phyloP scores from a whole-genome alignment of 1,284 basidiomycete species.

The Boletellus deceptivus region DNA sequence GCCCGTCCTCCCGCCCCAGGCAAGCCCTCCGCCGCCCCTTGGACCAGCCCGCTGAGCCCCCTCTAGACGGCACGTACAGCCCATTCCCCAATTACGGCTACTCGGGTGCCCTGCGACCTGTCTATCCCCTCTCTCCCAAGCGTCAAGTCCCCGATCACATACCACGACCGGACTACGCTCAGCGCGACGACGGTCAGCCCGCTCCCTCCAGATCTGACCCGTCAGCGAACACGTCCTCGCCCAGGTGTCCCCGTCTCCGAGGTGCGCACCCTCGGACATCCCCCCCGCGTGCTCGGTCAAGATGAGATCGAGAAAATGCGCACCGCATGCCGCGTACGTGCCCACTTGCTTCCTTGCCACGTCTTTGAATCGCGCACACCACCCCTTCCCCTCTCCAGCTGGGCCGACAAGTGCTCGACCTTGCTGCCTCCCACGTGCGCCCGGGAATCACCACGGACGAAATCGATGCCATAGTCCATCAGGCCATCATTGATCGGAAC shows the following conservation, averaged over 20 bases:
- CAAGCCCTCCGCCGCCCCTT: slow-evolving; percentile 5
- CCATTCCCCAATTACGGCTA: slow-evolving; percentile 69
- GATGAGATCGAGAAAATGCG: slow-evolving; percentile 82
- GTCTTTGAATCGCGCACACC: background rate
- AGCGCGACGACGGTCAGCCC: slow-evolving; percentile 54
- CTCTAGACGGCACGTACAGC: slow-evolving; percentile 66
- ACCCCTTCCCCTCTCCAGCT: slow-evolving; percentile 52
- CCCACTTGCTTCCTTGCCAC: background rate
- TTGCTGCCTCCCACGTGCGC: slow-evolving; percentile 79
- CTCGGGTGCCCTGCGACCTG: slow-evolving; percentile 71
- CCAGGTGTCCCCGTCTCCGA: slow-evolving; percentile 66
- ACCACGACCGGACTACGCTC: slow-evolving; percentile 74
- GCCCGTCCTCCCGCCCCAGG: slow-evolving; percentile 42
- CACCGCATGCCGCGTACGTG: slow-evolving; percentile 67
- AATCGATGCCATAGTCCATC: slow-evolving; percentile 93
- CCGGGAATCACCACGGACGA: slow-evolving; percentile 96
- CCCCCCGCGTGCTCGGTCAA: slow-evolving; percentile 59
- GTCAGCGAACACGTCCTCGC: slow-evolving; percentile 12
- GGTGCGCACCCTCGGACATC: slow-evolving; percentile 53
- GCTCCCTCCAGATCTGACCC: background rate
- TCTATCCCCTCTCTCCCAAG: slow-evolving; percentile 72
- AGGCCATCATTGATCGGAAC: slow-evolving; percentile 87
- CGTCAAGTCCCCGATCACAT: slow-evolving; percentile 75
- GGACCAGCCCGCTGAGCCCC: background rate
- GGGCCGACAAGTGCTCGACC: slow-evolving; percentile 87